Evolutionary conservation across 139 green algal species (phyloP).

Genomic region (Tetraselmis chui): DNA sequence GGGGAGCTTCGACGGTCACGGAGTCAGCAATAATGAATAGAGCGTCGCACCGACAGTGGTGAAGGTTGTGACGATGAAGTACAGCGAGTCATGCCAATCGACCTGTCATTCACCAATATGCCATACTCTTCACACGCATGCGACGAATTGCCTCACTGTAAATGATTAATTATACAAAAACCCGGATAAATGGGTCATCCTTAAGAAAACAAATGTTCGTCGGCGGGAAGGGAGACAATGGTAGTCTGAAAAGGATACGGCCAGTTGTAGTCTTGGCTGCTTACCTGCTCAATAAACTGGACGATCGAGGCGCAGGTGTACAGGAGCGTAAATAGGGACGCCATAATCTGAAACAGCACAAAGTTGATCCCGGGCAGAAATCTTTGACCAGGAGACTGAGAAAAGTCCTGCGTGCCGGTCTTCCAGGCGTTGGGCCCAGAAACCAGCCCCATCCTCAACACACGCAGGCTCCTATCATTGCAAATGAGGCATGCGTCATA

Average conservation of each 20-base stretch:
- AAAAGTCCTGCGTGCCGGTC: neutral
- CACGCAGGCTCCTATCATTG: neutral
- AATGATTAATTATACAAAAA: too few relatives aligned
- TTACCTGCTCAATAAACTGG: neutral
- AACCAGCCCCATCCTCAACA: neutral
- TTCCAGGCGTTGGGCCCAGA: neutral
- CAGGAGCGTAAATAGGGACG: conserved; percentile 57
- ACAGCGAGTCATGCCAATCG: conserved; percentile 71
- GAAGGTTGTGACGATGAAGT: conserved; percentile 70
- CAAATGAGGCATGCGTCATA: too few relatives aligned
- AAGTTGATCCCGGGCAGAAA: neutral
- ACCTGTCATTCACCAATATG: conserved; percentile 35
- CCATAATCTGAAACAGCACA: conserved; percentile 46
- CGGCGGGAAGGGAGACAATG: too few relatives aligned
- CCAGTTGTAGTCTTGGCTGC: too few relatives aligned
- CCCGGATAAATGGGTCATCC: too few relatives aligned
- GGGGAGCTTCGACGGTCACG: too few relatives aligned
- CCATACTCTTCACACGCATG: too few relatives aligned
- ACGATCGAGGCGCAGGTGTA: conserved; percentile 41
- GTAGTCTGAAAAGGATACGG: too few relatives aligned
- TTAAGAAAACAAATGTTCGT: too few relatives aligned
- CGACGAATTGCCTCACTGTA: too few relatives aligned
- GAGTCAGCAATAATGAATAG: neutral
- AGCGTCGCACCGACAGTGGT: conserved; percentile 26
- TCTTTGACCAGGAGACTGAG: neutral